Conservation (phyloP, 306 rosid species). For the Hylodesmum podocarpum region DNA sequence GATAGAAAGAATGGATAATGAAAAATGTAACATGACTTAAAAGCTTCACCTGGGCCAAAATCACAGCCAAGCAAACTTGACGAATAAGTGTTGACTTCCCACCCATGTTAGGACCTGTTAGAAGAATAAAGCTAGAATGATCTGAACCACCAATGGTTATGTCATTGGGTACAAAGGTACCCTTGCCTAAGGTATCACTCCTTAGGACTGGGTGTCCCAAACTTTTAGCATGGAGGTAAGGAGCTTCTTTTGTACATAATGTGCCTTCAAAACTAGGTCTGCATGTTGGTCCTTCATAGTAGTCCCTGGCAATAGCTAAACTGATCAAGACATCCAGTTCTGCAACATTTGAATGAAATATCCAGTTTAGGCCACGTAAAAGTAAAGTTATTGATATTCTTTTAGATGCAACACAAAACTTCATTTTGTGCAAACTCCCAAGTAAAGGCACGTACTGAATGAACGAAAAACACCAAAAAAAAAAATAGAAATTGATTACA, state of each 20-base stretch:
- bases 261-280: conserved; percentile 59
- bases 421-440: conserved; percentile 4
- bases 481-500: conserved; percentile 4
- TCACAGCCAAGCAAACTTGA: conserved; percentile 92
- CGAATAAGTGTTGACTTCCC: conserved; percentile 98
- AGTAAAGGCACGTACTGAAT: conserved; percentile 4
- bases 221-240: conserved; percentile 63
- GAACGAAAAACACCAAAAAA: neutral
- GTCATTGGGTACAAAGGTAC: conserved; percentile 81
- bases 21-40: conserved; percentile 15
- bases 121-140: conserved; percentile 71
- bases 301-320: conserved; percentile 78
- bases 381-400: conserved; percentile 6
- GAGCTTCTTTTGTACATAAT: conserved; percentile 50
- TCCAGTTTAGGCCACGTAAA: conserved; percentile 37
- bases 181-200: conserved; percentile 87
- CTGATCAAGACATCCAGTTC: conserved; percentile 94
- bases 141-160: conserved; percentile 74
- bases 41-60: conserved; percentile 83
- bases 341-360: conserved; percentile 49
- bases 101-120: conserved; percentile 99
- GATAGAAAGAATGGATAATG: neutral
- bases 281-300: conserved; percentile 82
- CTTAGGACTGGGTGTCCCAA: conserved; percentile 89
- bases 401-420: neutral